These are phyloP conservation scores for Gaertneriomyces sp. DNA, from an alignment of 192 early-diverging fungal genomes.

Conservation along the genomic window DNA sequence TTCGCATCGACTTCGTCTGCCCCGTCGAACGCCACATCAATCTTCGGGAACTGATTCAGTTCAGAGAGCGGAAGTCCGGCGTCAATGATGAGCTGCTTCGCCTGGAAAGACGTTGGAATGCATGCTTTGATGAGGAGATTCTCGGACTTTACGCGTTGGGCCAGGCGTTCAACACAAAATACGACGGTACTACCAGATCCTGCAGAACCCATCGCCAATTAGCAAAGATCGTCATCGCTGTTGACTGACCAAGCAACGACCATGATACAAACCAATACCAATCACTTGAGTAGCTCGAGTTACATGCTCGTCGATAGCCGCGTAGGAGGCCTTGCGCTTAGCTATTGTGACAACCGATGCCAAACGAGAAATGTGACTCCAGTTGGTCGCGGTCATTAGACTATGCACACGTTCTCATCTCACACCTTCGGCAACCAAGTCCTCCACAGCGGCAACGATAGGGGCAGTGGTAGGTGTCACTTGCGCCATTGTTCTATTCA, in stretches of 20 bases:
- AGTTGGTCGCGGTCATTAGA: neutral
- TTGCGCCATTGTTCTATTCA: neutral
- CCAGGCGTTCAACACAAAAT: conserved; percentile 77
- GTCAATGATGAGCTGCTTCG: conserved; percentile 75
- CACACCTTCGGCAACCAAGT: conserved; percentile 8
- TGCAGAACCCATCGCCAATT: conserved; percentile 5
- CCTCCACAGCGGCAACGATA: neutral
- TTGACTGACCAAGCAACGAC: neutral
- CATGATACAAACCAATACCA: conserved; percentile 64
- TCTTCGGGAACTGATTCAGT: conserved; percentile 58
- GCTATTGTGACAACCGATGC: conserved; percentile 39
- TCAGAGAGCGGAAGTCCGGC: conserved; percentile 69
- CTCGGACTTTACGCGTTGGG: conserved; percentile 59
- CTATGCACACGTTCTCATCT: neutral
- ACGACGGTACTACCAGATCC: conserved; percentile 68
- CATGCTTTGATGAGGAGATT: conserved; percentile 65
- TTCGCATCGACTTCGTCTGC: conserved; percentile 76
- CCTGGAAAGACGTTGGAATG: conserved; percentile 92
- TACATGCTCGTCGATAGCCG: conserved; percentile 87
- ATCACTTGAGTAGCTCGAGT: conserved; percentile 63
- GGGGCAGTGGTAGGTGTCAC: conserved; percentile 1
- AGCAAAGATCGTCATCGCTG: neutral
- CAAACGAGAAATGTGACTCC: neutral
- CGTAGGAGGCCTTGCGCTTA: conserved; percentile 82
- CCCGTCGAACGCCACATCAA: conserved; percentile 92